Base-by-base conservation (phyloP, 2,329 filamentous ascomycete genomes). In the Beauveria caledonica region DNA sequence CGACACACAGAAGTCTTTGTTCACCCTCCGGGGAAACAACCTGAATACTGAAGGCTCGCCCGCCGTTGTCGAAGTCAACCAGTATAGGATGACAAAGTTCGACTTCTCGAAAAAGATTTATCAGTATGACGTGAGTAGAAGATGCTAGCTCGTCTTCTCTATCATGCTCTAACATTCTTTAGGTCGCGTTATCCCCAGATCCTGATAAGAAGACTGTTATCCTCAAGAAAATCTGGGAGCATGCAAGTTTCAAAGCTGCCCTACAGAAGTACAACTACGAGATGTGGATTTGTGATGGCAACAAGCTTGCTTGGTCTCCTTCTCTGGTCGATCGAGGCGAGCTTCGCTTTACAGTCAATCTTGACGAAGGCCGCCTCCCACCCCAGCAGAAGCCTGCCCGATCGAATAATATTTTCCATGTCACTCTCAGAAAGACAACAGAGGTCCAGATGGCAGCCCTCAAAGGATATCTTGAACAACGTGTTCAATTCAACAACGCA, bases 71-170 rank as follows among this genome's bases (percentile, higher is more conserved):
- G 72, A 78, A 0, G 74, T 96, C 42, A 97, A 97, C 70, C 86
- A 90, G 11, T 96, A 87, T 73, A 80, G 85, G 0, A 86, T 97
- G 59, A 73, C 71, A 0, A 73, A 77, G 10, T 84, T 86, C 44
- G 69, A 75, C 60, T 85, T 85, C 0, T 78, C 72, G 2, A 80
- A 78, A 13, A 81, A 83, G 0, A 83, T 97, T 23, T 86, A 86
- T 63, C 92, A 97, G 69, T 97, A 93, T 66, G 91, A 96, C 75
- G 89, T 92, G 76, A 80, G 88, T 81, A 55, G 44, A 17, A 36
- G 33, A 36, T 36, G 33, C 13, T 15, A 36, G 11, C 13, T 15
- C 33, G 33, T 36, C 33, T 15, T 36, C 33, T 36, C 33, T 13
- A 36, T 15, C 13, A 1, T 36, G 11, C 33, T 36, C 33, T 36